phyloP scores from a whole-genome alignment of 1,284 basidiomycete species.

The Cryptococcus sp. region DNA sequence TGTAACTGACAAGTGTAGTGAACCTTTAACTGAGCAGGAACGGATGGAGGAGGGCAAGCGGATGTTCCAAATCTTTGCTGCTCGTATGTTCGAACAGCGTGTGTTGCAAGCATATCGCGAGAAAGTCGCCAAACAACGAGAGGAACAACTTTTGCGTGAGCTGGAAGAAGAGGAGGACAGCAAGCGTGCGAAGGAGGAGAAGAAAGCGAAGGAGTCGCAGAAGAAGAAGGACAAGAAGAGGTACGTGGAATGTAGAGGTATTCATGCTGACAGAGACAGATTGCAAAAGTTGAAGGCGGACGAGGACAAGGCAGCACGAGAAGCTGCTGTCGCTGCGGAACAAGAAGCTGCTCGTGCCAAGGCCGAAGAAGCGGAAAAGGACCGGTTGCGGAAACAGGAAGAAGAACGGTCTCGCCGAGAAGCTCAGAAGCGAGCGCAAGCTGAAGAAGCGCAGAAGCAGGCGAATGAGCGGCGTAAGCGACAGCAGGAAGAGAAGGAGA shows the following conservation, averaged over 20 bases:
- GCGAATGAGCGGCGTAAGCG: conserved; percentile 58
- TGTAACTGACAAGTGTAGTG: conserved; percentile 19
- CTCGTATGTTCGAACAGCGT: conserved; percentile 98
- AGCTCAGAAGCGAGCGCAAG: conserved; percentile 69
- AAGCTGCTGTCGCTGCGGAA: conserved; percentile 78
- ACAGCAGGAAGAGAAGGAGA: conserved; percentile 56
- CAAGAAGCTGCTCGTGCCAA: conserved; percentile 70
- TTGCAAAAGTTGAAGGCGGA: conserved; percentile 90
- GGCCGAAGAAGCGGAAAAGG: conserved; percentile 65
- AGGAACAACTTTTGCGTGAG: conserved; percentile 81
- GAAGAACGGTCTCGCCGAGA: conserved; percentile 73
- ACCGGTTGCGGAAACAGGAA: conserved; percentile 68
- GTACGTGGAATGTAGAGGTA: conserved; percentile 29
- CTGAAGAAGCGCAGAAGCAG: conserved; percentile 67
- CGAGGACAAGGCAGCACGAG: conserved; percentile 76
- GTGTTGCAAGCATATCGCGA: conserved; percentile 91
- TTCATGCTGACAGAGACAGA: conserved; percentile 56
- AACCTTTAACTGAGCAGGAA: conserved; percentile 62
- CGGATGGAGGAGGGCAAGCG: conserved; percentile 98
- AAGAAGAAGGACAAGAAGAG: conserved; percentile 85
- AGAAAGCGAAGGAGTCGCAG: conserved; percentile 94
- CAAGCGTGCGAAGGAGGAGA: conserved; percentile 80
- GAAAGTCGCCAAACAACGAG: conserved; percentile 86
- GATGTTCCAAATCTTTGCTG: conserved; percentile 99
- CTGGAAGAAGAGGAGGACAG: conserved; percentile 84